These are phyloP conservation scores for Aspergillus sclerotialis DNA, from an alignment of 2,329 filamentous ascomycete genomes.

Conservation along the genomic window DNA sequence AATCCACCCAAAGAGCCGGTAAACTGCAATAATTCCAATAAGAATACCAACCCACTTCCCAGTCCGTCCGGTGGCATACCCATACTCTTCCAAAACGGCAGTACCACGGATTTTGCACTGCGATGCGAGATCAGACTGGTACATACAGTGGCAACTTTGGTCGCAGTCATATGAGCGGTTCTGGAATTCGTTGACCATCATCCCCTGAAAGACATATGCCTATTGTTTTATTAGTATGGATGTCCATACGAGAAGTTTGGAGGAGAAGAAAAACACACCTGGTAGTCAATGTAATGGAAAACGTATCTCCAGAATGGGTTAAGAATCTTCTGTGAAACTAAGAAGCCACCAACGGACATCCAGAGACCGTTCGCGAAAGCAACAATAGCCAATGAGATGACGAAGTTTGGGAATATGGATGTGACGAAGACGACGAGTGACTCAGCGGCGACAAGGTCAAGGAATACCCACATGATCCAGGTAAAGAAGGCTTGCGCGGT, in stretches of 20 bases:
- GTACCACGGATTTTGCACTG: constrained; percentile 65
- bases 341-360: constrained; percentile 81
- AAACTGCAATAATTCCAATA: constrained; percentile 66
- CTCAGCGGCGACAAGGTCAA: constrained; percentile 76
- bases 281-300: constrained; percentile 85
- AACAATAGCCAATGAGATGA: constrained; percentile 68
- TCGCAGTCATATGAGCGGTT: constrained; percentile 58
- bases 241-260: too few species aligned
- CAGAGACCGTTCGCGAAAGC: constrained; percentile 84
- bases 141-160: constrained; percentile 62
- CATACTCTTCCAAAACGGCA: constrained; percentile 63
- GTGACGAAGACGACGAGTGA: constrained; percentile 72
- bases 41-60: constrained; percentile 71
- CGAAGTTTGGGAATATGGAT: constrained; percentile 68
- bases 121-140: constrained; percentile 52
- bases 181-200: constrained; percentile 87
- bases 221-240: too few species aligned
- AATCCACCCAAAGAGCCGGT: constrained; percentile 62
- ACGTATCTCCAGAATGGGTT: constrained; percentile 83
- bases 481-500: constrained; percentile 62
- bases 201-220: constrained; percentile 81
- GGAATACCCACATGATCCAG: constrained; percentile 78
- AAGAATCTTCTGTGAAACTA: constrained; percentile 64
- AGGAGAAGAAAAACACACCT: constrained; percentile 39
- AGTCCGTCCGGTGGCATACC: constrained; percentile 56